A percentile compares a stretch with the other conserved stretches of the same genome.
phyloP scores from a whole-genome alignment of 2,329 filamentous ascomycete genomes.

The Aspergillus pseudotamarii region DNA sequence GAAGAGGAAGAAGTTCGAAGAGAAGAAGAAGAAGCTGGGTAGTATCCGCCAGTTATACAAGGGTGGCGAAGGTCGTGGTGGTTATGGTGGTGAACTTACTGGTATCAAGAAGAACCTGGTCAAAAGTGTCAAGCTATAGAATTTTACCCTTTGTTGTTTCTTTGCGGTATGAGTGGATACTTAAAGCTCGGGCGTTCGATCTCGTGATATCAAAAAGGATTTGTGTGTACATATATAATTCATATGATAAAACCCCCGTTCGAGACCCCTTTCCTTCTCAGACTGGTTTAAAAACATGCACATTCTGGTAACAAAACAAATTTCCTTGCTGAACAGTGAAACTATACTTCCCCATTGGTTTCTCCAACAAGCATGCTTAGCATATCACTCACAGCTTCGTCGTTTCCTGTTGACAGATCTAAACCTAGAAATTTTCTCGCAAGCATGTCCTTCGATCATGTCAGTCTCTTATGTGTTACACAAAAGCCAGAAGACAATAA shows the following conservation, averaged over 20 bases:
- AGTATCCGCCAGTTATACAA: conserved; percentile 85
- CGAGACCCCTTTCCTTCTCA: background rate
- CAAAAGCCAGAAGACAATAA: background rate
- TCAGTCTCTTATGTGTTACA: background rate
- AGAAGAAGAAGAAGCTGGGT: conserved; percentile 95
- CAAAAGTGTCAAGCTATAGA: conserved; percentile 86
- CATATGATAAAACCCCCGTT: conserved; percentile 4
- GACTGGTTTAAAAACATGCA: background rate
- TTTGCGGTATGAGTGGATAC: conserved; percentile 22
- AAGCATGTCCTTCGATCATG: conserved; percentile 8
- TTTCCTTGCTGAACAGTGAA: background rate
- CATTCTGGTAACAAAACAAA: background rate
- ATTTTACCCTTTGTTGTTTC: conserved; percentile 11
- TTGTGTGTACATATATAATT: conserved; percentile 30
- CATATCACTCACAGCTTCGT: conserved; percentile 4
- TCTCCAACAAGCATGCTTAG: conserved; percentile 14
- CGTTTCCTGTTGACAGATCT: conserved; percentile 14
- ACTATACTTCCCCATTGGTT: background rate
- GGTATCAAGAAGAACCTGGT: conserved; percentile 94
- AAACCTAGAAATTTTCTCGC: conserved; percentile 22
- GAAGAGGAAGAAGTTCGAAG: conserved; percentile 95
- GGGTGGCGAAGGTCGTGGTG: conserved; percentile 78
- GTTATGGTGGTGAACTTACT: conserved; percentile 88
- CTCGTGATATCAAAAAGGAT: conserved; percentile 22
- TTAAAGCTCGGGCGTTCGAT: conserved; percentile 21